These are phyloP conservation scores for Acacia pycnantha DNA, from an alignment of 331 rosid genomes.

Conservation along the genomic window DNA sequence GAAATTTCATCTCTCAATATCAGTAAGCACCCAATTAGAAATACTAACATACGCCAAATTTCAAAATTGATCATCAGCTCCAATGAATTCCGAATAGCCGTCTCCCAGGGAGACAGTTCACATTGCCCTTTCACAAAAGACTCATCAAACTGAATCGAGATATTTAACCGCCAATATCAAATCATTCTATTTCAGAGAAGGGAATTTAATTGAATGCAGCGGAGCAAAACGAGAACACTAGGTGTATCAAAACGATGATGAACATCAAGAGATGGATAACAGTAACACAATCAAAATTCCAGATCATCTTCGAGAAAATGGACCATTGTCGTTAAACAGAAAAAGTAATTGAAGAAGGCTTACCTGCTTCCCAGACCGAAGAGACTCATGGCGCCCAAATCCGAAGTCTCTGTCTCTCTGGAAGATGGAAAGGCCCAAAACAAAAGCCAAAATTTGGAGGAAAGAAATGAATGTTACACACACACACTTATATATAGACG, in stretches of 20 bases:
- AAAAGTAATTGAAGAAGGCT: background rate
- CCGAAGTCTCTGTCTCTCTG: conserved; percentile 14
- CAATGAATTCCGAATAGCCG: background rate
- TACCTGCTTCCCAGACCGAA: conserved; percentile 91
- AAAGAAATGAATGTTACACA: background rate
- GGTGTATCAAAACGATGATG: background rate
- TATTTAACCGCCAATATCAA: background rate
- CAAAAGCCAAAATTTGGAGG: background rate
- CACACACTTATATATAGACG: background rate
- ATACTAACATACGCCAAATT: background rate
- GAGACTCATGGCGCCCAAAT: conserved; percentile 68
- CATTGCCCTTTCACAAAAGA: background rate
- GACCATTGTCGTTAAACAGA: background rate
- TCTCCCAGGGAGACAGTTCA: background rate
- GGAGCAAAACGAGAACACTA: background rate
- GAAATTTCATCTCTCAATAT: background rate
- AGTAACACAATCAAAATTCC: background rate
- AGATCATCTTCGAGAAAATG: background rate
- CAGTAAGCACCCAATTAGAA: background rate
- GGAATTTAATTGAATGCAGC: background rate
- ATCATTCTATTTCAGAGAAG: background rate
- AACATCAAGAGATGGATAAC: too few relatives aligned
- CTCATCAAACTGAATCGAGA: background rate
- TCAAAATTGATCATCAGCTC: background rate
- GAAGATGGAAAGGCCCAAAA: conserved; percentile 17